Percentiles rank a stretch among this genome's conserved stretches.
Evolutionary conservation across 208 protist species (phyloP).

Genomic region (Crithidia mellificae): DNA sequence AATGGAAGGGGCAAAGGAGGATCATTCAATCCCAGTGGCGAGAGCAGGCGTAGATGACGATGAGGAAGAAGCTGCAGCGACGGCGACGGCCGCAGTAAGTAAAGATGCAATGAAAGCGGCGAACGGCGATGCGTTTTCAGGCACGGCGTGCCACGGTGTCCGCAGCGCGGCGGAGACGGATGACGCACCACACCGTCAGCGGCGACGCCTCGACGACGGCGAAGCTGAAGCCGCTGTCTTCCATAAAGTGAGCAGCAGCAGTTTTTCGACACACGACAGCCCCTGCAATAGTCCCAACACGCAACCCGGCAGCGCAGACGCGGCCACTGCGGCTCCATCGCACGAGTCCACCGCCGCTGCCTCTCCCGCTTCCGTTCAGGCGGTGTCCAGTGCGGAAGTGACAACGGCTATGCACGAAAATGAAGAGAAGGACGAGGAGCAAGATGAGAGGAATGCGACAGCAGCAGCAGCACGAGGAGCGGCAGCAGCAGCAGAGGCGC

Average conservation of each 20-base stretch:
- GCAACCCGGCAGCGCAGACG: neutral
- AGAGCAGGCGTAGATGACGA: no score
- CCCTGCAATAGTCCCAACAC: neutral
- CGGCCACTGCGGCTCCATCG: neutral
- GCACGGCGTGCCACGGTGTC: no score
- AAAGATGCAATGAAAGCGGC: no score
- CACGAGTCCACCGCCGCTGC: neutral
- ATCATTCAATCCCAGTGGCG: no score
- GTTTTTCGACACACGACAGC: neutral
- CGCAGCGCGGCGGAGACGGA: no score
- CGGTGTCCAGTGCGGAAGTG: neutral
- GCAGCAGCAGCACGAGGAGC: neutral
- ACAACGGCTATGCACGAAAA: neutral
- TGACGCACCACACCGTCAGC: conserved; percentile 2
- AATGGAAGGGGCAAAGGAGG: neutral
- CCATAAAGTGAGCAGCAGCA: neutral
- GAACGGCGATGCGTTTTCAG: no score
- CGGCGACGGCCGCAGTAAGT: neutral
- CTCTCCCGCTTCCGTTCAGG: neutral
- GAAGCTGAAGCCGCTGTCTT: neutral
- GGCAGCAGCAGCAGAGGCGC: conserved; percentile 12
- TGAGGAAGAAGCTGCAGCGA: neutral
- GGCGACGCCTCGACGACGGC: conserved; percentile 8
- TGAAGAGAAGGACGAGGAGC: neutral
- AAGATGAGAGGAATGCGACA: neutral